Evolutionary conservation across 2,329 filamentous ascomycete genomes (phyloP), one percentile per base, ranked within the genome.

Genomic region (Clarireedia monteithiana): DNA sequence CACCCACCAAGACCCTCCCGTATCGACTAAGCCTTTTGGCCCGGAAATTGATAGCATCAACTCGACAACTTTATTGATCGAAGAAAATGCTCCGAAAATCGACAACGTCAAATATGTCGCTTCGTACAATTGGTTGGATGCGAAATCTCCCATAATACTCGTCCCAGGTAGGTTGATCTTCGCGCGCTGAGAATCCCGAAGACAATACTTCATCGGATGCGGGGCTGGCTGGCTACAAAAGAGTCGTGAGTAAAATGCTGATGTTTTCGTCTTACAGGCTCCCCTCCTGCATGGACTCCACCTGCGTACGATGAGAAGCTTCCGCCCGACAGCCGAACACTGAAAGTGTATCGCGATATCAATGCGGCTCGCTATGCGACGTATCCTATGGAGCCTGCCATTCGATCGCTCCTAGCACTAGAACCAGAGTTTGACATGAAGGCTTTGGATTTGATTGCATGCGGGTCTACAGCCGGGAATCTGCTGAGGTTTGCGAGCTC

Each of bases 381-480:
- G 3, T 69, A 72, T 60, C 73, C 74, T 1, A 67, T 72, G 30
- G 73, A 75, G 56, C 74, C 75, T 15, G 69, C 70, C 2, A 67
- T 76, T 5, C 65, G 69, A 44, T 67, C 73, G 1, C 46, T 74
- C 2, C 57, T 81, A 1, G 64, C 64, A 1, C 63, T 69, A 7
- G 62, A 76, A 3, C 69, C 73, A 0, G 60, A 68, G 2, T 72
- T 75, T 50, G 39, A 65, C 1, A 14, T 60, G 14, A 53, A 61
- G 0, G 58, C 63, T 0, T 61, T 84, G 36, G 79, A 87, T 61
- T 62, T 89, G 2, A 73, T 83, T 34, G 80, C 74, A 0, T 88
- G 84, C 57, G 75, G 75, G 0, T 85, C 77, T 60, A 85, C 82
- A 0, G 58, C 88, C 0, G 79, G 82, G 0, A 84, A 80, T 63